Evolutionary conservation across 495 filamentous ascomycete genomes (phyloP).

Genomic region (Apiosordaria backusii): DNA sequence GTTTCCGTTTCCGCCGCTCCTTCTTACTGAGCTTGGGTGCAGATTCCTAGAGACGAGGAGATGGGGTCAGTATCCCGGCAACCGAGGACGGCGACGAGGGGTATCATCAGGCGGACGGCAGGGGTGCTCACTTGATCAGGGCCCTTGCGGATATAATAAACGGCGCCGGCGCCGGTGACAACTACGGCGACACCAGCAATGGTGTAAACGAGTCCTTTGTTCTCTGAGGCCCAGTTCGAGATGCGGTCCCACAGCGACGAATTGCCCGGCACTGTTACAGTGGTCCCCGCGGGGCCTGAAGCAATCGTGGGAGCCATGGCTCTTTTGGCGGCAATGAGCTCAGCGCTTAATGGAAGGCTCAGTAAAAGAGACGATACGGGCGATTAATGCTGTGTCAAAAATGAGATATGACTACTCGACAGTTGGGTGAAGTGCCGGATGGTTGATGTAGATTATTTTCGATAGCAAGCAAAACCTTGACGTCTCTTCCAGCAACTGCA

Average conservation of each 20-base stretch:
- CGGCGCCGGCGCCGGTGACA: slow-evolving; percentile 80
- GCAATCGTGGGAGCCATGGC: slow-evolving; percentile 43
- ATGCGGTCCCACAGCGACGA: slow-evolving; percentile 84
- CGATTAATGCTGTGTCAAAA: neutral
- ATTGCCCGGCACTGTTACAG: slow-evolving; percentile 40
- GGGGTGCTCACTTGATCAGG: slow-evolving; percentile 29
- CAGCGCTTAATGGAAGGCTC: neutral
- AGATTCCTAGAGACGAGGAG: slow-evolving; percentile 2
- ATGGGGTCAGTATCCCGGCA: slow-evolving; percentile 6
- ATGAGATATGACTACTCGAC: neutral
- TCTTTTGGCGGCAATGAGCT: neutral
- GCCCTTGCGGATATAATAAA: slow-evolving; percentile 73
- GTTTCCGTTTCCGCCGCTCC: slow-evolving; percentile 64
- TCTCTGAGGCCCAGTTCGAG: slow-evolving; percentile 88
- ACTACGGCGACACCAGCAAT: slow-evolving; percentile 91
- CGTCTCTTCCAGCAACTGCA: slow-evolving; percentile 10
- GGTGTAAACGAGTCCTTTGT: slow-evolving; percentile 93
- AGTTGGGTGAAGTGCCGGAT: neutral
- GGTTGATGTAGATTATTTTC: neutral
- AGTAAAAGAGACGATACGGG: neutral
- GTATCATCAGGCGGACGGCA: neutral
- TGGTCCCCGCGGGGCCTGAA: slow-evolving; percentile 37
- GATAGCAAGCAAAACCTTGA: slow-evolving; percentile 12
- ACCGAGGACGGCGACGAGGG: neutral
- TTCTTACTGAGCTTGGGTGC: slow-evolving; percentile 49